phyloP scores from a whole-genome alignment of 2,329 filamentous ascomycete genomes.

The Penicillium vulpinum region DNA sequence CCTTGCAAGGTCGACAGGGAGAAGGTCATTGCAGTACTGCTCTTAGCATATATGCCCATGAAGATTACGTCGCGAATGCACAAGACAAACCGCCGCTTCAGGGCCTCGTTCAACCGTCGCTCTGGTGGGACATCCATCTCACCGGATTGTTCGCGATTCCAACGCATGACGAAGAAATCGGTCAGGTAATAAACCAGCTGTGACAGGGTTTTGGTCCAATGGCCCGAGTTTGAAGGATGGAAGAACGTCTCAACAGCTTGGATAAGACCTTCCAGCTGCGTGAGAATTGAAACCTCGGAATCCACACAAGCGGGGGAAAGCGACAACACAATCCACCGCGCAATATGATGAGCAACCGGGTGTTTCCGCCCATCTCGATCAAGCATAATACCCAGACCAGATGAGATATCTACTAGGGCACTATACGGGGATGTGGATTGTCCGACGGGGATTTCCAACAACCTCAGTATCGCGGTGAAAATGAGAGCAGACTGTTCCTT shows the following conservation, averaged over 20 bases:
- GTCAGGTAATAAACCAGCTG: constrained; percentile 90
- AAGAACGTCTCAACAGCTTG: constrained; percentile 98
- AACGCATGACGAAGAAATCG: constrained; percentile 95
- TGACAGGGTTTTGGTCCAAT: constrained; percentile 85
- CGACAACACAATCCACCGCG: constrained; percentile 89
- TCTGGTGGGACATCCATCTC: constrained; percentile 85
- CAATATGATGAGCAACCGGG: constrained; percentile 86
- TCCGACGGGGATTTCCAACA: constrained; percentile 94
- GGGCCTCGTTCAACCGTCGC: constrained; percentile 72
- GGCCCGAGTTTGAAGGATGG: constrained; percentile 92
- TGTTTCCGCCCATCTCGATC: constrained; percentile 94
- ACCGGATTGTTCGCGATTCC: constrained; percentile 91
- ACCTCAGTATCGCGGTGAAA: constrained; percentile 83
- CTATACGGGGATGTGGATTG: constrained; percentile 94
- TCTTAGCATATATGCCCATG: constrained; percentile 98
- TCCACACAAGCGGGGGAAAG: constrained; percentile 80
- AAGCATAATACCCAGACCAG: constrained; percentile 80
- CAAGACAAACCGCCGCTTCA: constrained; percentile 86
- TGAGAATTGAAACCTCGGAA: constrained; percentile 74
- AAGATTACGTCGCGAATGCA: constrained; percentile 90
- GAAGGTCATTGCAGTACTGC: constrained; percentile 84
- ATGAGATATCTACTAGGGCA: constrained; percentile 72
- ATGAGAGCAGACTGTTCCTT: constrained; percentile 88
- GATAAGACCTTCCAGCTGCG: constrained; percentile 84
- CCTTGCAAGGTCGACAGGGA: constrained; percentile 88